phyloP scores from a whole-genome alignment of 106 monocot species.

The Dioscorea zingiberensis region DNA sequence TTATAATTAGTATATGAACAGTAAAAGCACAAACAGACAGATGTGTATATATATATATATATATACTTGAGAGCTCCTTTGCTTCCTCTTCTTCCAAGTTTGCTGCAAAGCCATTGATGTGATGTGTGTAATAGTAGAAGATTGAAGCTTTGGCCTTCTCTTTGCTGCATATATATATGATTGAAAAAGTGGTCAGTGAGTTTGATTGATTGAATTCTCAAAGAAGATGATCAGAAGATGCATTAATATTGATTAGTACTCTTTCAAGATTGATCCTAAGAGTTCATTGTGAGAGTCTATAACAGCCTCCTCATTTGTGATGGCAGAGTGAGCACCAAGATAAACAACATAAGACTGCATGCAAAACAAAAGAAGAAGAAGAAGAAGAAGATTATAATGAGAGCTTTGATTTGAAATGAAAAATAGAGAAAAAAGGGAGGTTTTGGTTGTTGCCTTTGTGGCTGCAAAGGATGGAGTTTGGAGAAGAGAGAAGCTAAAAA shows the following conservation, averaged over 20 bases:
- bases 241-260: no score
- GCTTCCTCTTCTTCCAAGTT: slow-evolving; percentile 48
- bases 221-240: no score
- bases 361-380: background rate
- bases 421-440: no score
- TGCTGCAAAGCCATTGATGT: slow-evolving; percentile 83
- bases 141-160: slow-evolving; percentile 52
- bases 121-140: slow-evolving; percentile 59
- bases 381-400: no score
- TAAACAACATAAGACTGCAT: slow-evolving; percentile 59
- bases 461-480: slow-evolving; percentile 13
- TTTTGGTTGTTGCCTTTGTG: slow-evolving; percentile 17
- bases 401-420: no score
- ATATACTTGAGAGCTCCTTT: slow-evolving; percentile 34
- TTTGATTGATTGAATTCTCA: no score
- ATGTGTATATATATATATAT: background rate
- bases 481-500: slow-evolving; percentile 11
- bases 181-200: no score
- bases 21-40: background rate
- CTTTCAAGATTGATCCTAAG: slow-evolving; percentile 34
- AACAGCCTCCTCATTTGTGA: background rate
- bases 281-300: slow-evolving; percentile 38
- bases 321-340: slow-evolving; percentile 24
- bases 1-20: background rate
- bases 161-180: slow-evolving; percentile 16